Conservation (phyloP, 2,329 filamentous ascomycete genomes). For the Cladorrhinum sp. region DNA sequence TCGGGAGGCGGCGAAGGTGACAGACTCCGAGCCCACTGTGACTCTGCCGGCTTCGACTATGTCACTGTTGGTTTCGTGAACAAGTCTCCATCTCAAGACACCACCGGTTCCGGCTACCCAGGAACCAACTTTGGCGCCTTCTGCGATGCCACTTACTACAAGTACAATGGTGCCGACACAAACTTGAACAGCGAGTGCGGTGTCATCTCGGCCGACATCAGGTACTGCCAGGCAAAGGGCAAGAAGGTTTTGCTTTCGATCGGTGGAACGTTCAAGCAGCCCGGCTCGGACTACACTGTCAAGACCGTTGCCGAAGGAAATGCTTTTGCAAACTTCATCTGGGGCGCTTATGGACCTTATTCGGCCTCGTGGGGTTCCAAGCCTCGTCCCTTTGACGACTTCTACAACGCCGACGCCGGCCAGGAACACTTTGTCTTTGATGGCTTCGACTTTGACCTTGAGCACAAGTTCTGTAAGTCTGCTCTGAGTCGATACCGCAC, state of each 20-base stretch:
- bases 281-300: conserved; percentile 35
- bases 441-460: conserved; percentile 52
- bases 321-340: conserved; percentile 39
- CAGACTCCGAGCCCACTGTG: conserved; percentile 32
- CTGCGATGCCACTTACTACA: conserved; percentile 35
- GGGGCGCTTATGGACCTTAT: conserved; percentile 38
- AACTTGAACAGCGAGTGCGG: conserved; percentile 35
- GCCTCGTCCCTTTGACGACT: conserved; percentile 43
- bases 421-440: conserved; percentile 42
- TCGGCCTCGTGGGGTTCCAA: conserved; percentile 26
- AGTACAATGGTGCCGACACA: conserved; percentile 29
- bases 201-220: conserved; percentile 34
- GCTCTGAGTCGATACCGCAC: not conserved
- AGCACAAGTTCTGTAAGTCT: conserved; percentile 31
- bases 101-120: conserved; percentile 31
- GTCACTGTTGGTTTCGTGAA: conserved; percentile 41
- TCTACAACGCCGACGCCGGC: conserved; percentile 12
- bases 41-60: conserved; percentile 36
- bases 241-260: conserved; percentile 65
- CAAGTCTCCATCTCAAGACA: conserved; percentile 38
- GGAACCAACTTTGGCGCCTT: conserved; percentile 40
- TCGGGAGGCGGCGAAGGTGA: conserved; percentile 17
- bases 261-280: conserved; percentile 45
- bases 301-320: conserved; percentile 30
- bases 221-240: conserved; percentile 51